Percentiles rank a stretch among this genome's conserved stretches.
Evolutionary conservation across 2,329 filamentous ascomycete species (phyloP).

Genomic region (Teratosphaeria nubilosa): DNA sequence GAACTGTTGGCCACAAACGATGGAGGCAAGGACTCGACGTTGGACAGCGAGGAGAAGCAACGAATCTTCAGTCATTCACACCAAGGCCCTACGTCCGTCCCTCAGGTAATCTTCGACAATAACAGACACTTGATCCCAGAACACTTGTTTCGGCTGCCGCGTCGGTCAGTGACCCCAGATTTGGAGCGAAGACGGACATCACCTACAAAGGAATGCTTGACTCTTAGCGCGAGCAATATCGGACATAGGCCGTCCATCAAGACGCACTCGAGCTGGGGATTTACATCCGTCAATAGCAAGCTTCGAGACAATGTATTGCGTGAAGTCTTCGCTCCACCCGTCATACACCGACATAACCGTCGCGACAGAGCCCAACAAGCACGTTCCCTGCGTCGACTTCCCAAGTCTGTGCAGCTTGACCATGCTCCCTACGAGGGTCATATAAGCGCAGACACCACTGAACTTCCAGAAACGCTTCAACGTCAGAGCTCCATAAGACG

Average conservation of each 20-base stretch:
- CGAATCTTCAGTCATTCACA: slow-evolving; percentile 66
- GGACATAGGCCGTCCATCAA: slow-evolving; percentile 33
- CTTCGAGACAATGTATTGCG: slow-evolving; percentile 85
- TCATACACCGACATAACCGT: slow-evolving; percentile 69
- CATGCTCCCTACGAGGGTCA: slow-evolving; percentile 20
- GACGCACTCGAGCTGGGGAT: slow-evolving; percentile 62
- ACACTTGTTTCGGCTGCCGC: slow-evolving; percentile 57
- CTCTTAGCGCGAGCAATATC: slow-evolving; percentile 6
- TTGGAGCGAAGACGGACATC: slow-evolving; percentile 19
- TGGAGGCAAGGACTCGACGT: slow-evolving; percentile 20
- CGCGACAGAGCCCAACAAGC: slow-evolving; percentile 57
- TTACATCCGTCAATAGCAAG: slow-evolving; percentile 80
- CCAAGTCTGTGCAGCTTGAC: slow-evolving; percentile 20
- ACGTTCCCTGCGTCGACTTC: slow-evolving; percentile 40
- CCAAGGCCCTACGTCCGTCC: slow-evolving; percentile 61
- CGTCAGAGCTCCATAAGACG: slow-evolving; percentile 21
- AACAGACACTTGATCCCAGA: slow-evolving; percentile 88
- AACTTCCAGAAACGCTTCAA: slow-evolving; percentile 4
- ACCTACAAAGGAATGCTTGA: slow-evolving; percentile 9
- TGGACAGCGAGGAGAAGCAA: slow-evolving; percentile 18
- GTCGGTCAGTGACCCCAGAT: slow-evolving; percentile 26
- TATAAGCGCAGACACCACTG: slow-evolving; percentile 10
- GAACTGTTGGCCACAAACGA: slow-evolving; percentile 2
- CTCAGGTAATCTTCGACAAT: slow-evolving; percentile 87
- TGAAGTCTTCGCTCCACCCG: slow-evolving; percentile 73